Base-by-base conservation (phyloP, 768 basidiomycete genomes). In the Suillus spraguei region DNA sequence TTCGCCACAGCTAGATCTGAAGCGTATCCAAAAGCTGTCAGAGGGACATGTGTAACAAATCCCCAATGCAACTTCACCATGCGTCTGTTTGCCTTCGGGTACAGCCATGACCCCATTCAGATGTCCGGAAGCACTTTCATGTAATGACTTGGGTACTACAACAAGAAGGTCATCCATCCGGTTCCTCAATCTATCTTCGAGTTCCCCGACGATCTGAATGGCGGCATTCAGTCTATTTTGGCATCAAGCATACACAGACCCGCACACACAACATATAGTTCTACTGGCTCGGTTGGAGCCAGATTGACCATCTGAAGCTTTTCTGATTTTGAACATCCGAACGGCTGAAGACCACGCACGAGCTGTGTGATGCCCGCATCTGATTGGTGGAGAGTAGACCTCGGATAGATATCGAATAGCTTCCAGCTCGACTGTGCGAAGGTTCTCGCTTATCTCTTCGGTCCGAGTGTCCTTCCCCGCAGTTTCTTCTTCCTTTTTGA, bases 241-340 rank as follows among this genome's bases (percentile, higher is more conserved):
- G n/a, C n/a, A n/a, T n/a, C n/a, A n/a, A n/a, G n/a, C n/a, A n/a
- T n/a, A n/a, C n/a, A n/a, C n/a, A n/a, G n/a, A 1, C 24, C 38
- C 17, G 41, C 38, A 83, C 93, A n/a, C n/a, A 96, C 95, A 62
- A 93, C 90, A 70, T 97, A 96, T 33, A 97, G 85, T 72, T 95
- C 93, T 32, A 97, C 93, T 0, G 87, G 80, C 54, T 87, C 82
- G 7, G 86, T 88, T 2, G 96, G 96, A 1, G 89, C 90, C 6
- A 97, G 82, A 70, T 98, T 97, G n/a, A 93, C 88, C 39, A 97
- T 83, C 70, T n/a, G n/a, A n/a, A 97, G 81, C 71, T 95, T 95
- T 80, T 97, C 96, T 3, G 91, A 87, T 69, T 96, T 97, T 2
- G 95, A 96, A 65, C 97, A 79, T 39, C 85, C 82, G 66, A 87